Evolutionary conservation across 306 rosid genomes (phyloP).

Genomic region (Ochetophila trinervis): DNA sequence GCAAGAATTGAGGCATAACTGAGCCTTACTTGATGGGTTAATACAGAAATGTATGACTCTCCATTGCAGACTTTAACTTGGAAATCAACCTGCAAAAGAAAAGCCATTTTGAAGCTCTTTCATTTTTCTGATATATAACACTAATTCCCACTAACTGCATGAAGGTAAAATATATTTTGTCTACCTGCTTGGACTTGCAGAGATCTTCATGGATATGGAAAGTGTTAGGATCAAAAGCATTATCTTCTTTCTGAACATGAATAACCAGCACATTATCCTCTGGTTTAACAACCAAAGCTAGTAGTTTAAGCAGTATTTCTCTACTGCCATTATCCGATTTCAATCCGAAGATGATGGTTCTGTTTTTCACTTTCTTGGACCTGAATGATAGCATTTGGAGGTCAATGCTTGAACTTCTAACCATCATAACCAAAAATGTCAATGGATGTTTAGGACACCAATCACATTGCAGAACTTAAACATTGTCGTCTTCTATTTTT

Average conservation of each 20-base stretch:
- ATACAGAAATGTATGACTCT: slow-evolving; percentile 37
- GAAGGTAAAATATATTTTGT: background rate
- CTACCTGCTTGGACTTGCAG: slow-evolving; percentile 45
- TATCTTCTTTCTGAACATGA: slow-evolving; percentile 28
- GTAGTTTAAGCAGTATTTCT: slow-evolving; percentile 40
- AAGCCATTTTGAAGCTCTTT: too few relatives aligned
- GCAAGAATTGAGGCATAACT: slow-evolving; percentile 36
- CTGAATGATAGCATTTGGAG: slow-evolving; percentile 32
- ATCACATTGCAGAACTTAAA: slow-evolving; percentile 5
- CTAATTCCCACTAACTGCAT: background rate
- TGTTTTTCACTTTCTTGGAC: slow-evolving; percentile 25
- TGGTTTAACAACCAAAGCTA: slow-evolving; percentile 25
- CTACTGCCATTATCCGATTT: slow-evolving; percentile 32
- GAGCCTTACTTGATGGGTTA: slow-evolving; percentile 40
- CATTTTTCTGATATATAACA: background rate
- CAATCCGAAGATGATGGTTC: slow-evolving; percentile 33
- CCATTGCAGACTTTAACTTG: slow-evolving; percentile 41
- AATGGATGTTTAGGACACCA: background rate
- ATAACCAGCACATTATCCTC: slow-evolving; percentile 38
- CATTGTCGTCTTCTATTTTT: background rate
- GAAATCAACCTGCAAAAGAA: slow-evolving; percentile 43
- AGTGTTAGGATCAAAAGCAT: slow-evolving; percentile 42
- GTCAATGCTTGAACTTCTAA: slow-evolving; percentile 8
- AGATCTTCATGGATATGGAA: slow-evolving; percentile 51
- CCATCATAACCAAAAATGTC: slow-evolving; percentile 15